A percentile compares a stretch with the other conserved stretches of the same genome.
phyloP scores from a whole-genome alignment of 208 protist genomes.

The Crithidia sp. region DNA sequence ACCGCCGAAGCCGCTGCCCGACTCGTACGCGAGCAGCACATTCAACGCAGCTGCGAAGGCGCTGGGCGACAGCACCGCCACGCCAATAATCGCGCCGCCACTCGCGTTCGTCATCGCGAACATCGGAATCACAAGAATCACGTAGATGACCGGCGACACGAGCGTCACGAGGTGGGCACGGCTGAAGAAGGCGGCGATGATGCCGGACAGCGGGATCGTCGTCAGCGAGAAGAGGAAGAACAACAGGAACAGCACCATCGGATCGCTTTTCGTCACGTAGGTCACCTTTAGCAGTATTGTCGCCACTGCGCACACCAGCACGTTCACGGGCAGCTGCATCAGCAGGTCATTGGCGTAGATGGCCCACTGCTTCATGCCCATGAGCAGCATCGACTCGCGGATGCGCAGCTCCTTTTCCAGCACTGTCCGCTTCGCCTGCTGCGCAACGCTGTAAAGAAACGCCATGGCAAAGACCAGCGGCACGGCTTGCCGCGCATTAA shows the following conservation, averaged over 20 bases:
- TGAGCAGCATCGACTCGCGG: conserved; percentile 77
- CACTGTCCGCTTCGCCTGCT: conserved; percentile 61
- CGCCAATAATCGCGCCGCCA: conserved; percentile 20
- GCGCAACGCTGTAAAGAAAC: conserved; percentile 70
- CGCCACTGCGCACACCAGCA: conserved; percentile 48
- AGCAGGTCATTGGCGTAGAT: conserved; percentile 52
- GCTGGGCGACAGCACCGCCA: conserved; percentile 57
- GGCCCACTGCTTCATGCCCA: conserved; percentile 64
- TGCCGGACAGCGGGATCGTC: conserved; percentile 52
- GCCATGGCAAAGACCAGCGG: conserved; percentile 59
- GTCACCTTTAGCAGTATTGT: conserved; percentile 37
- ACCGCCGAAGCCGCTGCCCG: conserved; percentile 34
- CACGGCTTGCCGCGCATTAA: conserved; percentile 26
- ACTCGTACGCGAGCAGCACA: conserved; percentile 57
- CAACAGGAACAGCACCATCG: conserved; percentile 22
- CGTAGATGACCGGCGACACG: conserved; percentile 71
- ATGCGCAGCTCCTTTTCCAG: conserved; percentile 80
- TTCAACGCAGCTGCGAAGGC: conserved; percentile 54
- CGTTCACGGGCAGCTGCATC: conserved; percentile 29
- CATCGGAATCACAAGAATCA: conserved; percentile 59
- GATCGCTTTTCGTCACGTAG: conserved; percentile 14
- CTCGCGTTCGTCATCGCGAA: conserved; percentile 56
- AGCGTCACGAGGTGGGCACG: conserved; percentile 66
- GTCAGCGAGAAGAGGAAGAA: conserved; percentile 69
- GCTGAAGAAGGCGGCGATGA: conserved; percentile 74